phyloP scores from a whole-genome alignment of 345 rosid species.

The Citropsis articulata region DNA sequence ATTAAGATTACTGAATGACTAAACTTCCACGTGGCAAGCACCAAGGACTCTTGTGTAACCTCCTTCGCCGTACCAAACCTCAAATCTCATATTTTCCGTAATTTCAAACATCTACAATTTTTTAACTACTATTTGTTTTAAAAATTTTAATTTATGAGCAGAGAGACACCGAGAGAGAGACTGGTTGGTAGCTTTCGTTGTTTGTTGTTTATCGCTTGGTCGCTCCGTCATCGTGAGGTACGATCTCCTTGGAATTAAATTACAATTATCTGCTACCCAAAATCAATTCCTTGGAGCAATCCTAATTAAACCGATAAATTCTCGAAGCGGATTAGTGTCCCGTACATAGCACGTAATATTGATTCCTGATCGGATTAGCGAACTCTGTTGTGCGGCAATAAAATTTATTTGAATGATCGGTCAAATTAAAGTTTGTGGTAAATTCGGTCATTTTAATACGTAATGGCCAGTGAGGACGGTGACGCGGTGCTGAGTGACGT shows the following conservation, averaged over 20 bases:
- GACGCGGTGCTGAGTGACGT: conserved; percentile 91
- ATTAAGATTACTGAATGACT: neutral
- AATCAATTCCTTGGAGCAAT: neutral
- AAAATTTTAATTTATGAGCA: neutral
- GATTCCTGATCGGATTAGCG: neutral
- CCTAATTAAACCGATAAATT: neutral
- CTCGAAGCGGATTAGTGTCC: neutral
- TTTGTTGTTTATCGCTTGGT: neutral
- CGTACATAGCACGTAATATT: neutral
- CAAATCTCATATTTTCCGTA: neutral
- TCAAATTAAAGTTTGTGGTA: neutral
- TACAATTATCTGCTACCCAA: neutral
- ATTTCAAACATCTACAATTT: neutral
- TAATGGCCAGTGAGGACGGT: conserved; percentile 64
- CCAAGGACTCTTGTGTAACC: neutral
- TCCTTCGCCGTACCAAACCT: neutral
- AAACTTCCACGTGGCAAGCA: neutral
- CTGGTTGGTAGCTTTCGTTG: conserved; percentile 11
- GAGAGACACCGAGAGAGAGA: neutral
- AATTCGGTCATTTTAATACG: neutral
- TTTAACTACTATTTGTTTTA: too few relatives aligned
- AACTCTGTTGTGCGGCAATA: neutral
- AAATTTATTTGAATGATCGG: neutral
- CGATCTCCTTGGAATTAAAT: neutral
- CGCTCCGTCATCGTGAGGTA: conserved; percentile 10